Evolutionary conservation across 2,329 filamentous ascomycete genomes (phyloP).

Genomic region (Zalaria sp.): DNA sequence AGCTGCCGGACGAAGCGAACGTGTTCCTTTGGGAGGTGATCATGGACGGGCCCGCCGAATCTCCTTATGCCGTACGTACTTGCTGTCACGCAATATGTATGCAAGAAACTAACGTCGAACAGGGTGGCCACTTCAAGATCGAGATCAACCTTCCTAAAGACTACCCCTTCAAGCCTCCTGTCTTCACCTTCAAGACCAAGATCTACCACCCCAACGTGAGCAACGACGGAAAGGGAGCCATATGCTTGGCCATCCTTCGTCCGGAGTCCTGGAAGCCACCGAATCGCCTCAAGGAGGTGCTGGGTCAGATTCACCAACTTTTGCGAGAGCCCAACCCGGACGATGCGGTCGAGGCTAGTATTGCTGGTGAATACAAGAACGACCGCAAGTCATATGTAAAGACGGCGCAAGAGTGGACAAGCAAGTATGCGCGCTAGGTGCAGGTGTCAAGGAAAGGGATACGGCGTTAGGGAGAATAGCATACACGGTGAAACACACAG

Average conservation of each 20-base stretch:
- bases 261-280: conserved; percentile 86
- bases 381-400: conserved; percentile 58
- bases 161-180: conserved; percentile 83
- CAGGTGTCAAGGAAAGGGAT: neutral
- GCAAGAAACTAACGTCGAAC: conserved; percentile 1
- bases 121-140: conserved; percentile 63
- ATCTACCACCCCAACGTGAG: conserved; percentile 94
- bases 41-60: conserved; percentile 51
- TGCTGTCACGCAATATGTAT: neutral
- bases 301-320: conserved; percentile 62
- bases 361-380: conserved; percentile 70
- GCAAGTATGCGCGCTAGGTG: conserved; percentile 47
- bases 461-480: neutral
- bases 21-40: conserved; percentile 54
- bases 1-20: conserved; percentile 47
- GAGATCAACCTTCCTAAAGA: conserved; percentile 58
- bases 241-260: conserved; percentile 76
- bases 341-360: conserved; percentile 74
- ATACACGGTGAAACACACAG: too few relatives aligned
- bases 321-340: conserved; percentile 73
- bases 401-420: conserved; percentile 59
- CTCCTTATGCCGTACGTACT: conserved; percentile 47
- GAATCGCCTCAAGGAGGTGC: conserved; percentile 59
- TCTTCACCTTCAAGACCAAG: conserved; percentile 68
- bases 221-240: conserved; percentile 70